Evolutionary conservation across 768 basidiomycete genomes (phyloP), one percentile per base, ranked within the genome.

Genomic region (Lactarius pseudohatsudake): DNA sequence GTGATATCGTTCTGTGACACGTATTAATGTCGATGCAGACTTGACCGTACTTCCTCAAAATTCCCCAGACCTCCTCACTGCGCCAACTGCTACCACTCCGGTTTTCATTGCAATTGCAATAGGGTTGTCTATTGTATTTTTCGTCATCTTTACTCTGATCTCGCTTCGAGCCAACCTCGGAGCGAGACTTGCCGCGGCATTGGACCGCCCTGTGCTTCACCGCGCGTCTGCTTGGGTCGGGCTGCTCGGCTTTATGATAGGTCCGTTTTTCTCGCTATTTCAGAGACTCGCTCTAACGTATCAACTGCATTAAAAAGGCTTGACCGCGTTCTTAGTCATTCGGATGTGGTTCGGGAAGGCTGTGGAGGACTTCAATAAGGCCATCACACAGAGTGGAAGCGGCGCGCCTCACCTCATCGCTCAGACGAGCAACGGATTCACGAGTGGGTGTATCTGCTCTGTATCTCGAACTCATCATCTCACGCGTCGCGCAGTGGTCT

Each of bases 341-440:
- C 85, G 89, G 67, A 89, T 93, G 84, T 91, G 87, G 85, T 91
- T 91, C 68, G 89, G 87, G 22, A 91, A 92, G 75, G 86, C 90
- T 2, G 85, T 87, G 0, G 83, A 87, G 61, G 90, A 91, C 72
- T 92, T 93, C 77, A 93, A 93, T 74, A 72, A 77, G 54, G 84
- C 80, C 60, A 86, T 92, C 60, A 68, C 78, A 30, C 74, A 81
- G 10, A 81, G 82, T 66, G 87, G 86, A 26, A 66, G 73, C 3
- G 76, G 81, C 63, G 87, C 82, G 5, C 87, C 88, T 2, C 77
- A 84, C 40, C 78, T 92, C 54, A 77, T 85, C 54, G 91, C 91
- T 34, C 74, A 78, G 13, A 79, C 79, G n/a, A 83, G 87, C 67
- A 91, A 90, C 70, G 90, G 84, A 8, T 92, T 92, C 69, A 87